These are phyloP conservation scores for Phycomyces nitens DNA, from an alignment of 192 early-diverging fungal species.

Conservation along the genomic window DNA sequence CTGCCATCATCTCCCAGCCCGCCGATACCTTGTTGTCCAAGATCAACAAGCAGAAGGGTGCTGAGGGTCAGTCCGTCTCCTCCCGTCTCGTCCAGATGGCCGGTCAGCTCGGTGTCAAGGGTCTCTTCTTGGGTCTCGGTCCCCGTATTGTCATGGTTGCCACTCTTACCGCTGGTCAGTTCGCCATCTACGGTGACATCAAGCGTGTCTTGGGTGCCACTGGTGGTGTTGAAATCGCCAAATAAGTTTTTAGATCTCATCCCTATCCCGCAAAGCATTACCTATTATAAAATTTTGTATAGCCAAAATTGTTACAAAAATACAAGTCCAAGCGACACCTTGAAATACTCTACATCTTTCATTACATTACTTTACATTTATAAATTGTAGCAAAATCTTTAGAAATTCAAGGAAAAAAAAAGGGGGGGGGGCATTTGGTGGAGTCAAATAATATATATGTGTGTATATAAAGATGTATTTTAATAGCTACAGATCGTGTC, in stretches of 20 bases:
- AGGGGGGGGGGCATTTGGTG: too few species aligned
- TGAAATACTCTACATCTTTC: too few species aligned
- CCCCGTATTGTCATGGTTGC: conserved; percentile 70
- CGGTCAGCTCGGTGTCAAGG: conserved; percentile 44
- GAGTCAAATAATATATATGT: too few species aligned
- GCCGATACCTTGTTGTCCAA: conserved; percentile 69
- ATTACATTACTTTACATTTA: too few species aligned
- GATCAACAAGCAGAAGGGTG: conserved; percentile 70
- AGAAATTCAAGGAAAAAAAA: too few species aligned
- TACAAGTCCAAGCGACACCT: too few species aligned
- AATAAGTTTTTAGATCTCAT: conserved; percentile 18
- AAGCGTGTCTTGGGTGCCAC: conserved; percentile 62
- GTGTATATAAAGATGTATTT: too few species aligned
- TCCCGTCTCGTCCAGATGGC: conserved; percentile 45
- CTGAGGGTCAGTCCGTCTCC: conserved; percentile 52
- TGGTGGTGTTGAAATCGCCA: conserved; percentile 50
- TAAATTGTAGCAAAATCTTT: too few species aligned
- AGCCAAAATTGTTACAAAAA: too few species aligned
- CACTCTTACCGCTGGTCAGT: conserved; percentile 63
- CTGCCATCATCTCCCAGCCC: conserved; percentile 64
- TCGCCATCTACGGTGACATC: conserved; percentile 62
- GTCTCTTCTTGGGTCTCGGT: conserved; percentile 59
- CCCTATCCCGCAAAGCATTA: too few species aligned
- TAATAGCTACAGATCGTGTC: too few species aligned
- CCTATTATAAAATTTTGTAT: too few species aligned